Percentiles rank a stretch among this genome's conserved stretches.
These are phyloP conservation scores for Saposhnikovia divaricata DNA, from an alignment of 129 eudicot species.

Conservation along the genomic window DNA sequence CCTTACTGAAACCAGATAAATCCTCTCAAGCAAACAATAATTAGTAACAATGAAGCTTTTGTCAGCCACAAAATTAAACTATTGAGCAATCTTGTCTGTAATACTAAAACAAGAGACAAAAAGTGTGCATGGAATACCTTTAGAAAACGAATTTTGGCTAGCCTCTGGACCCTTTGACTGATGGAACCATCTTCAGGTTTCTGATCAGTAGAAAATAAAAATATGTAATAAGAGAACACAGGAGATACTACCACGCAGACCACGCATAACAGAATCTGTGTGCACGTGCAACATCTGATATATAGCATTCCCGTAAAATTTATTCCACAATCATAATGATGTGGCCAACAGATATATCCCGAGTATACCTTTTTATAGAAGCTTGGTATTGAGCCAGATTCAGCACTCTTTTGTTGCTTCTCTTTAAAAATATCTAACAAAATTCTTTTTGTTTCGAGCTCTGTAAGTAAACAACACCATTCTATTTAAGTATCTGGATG, in stretches of 20 bases:
- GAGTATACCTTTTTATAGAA: slow-evolving; percentile 76
- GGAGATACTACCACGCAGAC: background rate
- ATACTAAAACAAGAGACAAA: background rate
- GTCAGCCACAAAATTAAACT: background rate
- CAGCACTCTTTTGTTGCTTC: slow-evolving; percentile 87
- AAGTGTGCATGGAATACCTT: slow-evolving; percentile 44
- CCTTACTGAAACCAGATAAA: background rate
- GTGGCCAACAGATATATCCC: background rate
- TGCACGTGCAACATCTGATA: background rate
- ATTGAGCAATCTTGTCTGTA: background rate
- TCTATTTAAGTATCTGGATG: slow-evolving; percentile 7
- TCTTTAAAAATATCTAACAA: slow-evolving; percentile 89
- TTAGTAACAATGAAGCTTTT: background rate
- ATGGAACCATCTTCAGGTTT: slow-evolving; percentile 99
- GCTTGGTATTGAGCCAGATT: slow-evolving; percentile 87
- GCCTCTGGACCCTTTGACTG: slow-evolving; percentile 89
- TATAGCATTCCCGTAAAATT: background rate
- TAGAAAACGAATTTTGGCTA: slow-evolving; percentile 86
- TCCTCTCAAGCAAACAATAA: background rate
- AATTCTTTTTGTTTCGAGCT: slow-evolving; percentile 92
- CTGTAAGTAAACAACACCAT: slow-evolving; percentile 31
- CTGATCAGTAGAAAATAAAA: slow-evolving; percentile 25
- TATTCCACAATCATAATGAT: background rate
- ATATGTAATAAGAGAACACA: background rate
- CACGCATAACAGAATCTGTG: background rate